These are phyloP conservation scores for Metschnikowia hibisci DNA, from an alignment of 805 yeast genomes.

Conservation along the genomic window DNA sequence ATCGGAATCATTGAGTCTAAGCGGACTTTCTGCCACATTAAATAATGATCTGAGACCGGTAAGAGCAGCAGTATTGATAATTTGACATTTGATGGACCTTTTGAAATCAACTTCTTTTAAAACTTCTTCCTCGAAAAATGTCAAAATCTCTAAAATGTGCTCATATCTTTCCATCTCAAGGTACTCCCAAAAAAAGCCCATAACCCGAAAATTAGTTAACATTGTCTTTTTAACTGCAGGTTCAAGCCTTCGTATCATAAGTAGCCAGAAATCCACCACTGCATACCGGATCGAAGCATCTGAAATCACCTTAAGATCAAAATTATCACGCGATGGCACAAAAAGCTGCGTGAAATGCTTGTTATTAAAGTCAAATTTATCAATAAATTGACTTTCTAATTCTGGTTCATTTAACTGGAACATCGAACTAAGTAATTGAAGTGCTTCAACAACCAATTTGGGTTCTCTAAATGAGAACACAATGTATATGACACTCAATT, in stretches of 20 bases:
- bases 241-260: slow-evolving; percentile 42
- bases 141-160: slow-evolving; percentile 30
- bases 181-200: slow-evolving; percentile 65
- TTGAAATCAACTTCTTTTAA: slow-evolving; percentile 58
- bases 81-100: slow-evolving; percentile 65
- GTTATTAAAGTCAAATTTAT: slow-evolving; percentile 64
- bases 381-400: slow-evolving; percentile 34
- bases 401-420: slow-evolving; percentile 29
- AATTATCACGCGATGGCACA: slow-evolving; percentile 45
- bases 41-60: slow-evolving; percentile 53
- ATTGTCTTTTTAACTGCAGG: slow-evolving; percentile 64
- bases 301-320: slow-evolving; percentile 32
- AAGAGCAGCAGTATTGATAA: slow-evolving; percentile 74
- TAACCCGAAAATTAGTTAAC: slow-evolving; percentile 51
- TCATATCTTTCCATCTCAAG: slow-evolving; percentile 34
- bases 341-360: slow-evolving; percentile 56
- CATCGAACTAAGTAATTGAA: slow-evolving; percentile 54
- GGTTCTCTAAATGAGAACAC: slow-evolving; percentile 58
- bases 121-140: slow-evolving; percentile 47
- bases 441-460: slow-evolving; percentile 55
- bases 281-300: slow-evolving; percentile 49
- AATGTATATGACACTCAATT: slow-evolving; percentile 39
- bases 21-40: slow-evolving; percentile 5
- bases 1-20: slow-evolving; percentile 13
- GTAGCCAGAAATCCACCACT: slow-evolving; percentile 60